Evolutionary conservation across 108 stramenopile genomes (phyloP), one percentile per base, ranked within the genome.

Genomic region (Schizochytrium sp.): DNA sequence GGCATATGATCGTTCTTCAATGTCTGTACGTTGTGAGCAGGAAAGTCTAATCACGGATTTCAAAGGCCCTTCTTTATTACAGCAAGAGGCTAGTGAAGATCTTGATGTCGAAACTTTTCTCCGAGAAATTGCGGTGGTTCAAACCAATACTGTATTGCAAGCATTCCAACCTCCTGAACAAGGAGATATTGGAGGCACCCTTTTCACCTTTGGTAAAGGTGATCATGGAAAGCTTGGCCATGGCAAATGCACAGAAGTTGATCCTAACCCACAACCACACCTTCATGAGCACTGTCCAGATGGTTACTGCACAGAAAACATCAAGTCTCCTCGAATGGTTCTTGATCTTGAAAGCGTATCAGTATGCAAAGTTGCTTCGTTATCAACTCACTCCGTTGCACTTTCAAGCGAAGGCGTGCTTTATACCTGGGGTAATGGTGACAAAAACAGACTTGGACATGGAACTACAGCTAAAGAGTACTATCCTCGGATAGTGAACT

Each of bases 341-440:
- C 10, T 10, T 10, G 76, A 83, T 28, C 28, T 83, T 8, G 76
- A 83, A 53, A 19, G 5, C 28, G 53, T 28, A 10, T 5, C 47
- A n/a, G 28, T 83, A 13, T 55, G 53, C 47, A 83, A 83, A 53
- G 76, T 83, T 10, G 76, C 76, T 7, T 83, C 76, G 13, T 40
- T 83, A 53, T 83, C 76, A 0, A 83, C 76, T 13, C 92, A 93
- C 92, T 91, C 92, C 40, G 91, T 92, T 46, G 91, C 89, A 4
- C 57, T 93, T 44, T 90, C 91, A 57, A 69, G 87, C 47, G 73
- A 44, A 47, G 92, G 92, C 61, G 89, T 89, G 12, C 87, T 93
- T 7, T 93, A 92, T 72, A 92, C 92, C 56, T 93, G 92, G 92
- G 92, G 92, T 42, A 89, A 73, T 19, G 92, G 92, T n/a, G 91